Base-by-base conservation (phyloP, 345 rosid species). In the Hirschfeldia incana region DNA sequence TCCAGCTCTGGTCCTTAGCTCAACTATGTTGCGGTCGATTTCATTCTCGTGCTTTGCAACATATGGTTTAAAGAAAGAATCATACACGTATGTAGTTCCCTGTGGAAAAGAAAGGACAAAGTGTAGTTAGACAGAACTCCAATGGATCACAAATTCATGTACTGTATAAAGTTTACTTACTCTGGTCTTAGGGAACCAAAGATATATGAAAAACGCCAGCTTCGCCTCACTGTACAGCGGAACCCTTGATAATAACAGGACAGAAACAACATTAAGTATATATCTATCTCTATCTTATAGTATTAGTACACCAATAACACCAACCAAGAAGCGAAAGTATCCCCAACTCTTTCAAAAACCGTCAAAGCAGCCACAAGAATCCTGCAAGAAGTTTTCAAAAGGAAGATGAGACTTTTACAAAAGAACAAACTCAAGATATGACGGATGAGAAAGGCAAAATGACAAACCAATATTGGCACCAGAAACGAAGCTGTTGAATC, bases 381-480 rank as follows among this genome's bases (percentile, higher is more conserved):
- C 98, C 98, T 90, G 72, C 64, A 73, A 39, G 29, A 71, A 74
- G 65, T 30, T 80, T 6, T 29, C 30, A 29, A 1, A 30, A 17
- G 21, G 29, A 69, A 57, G 32, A 6, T 63, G 27, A 30, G 29
- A 55, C n/a, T 28, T 46, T 65, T 16, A 55, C 46, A 36, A 16
- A 81, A 57, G 29, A 26, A 11, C 26, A 76, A 58, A 42, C 63
- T 51, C 51, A 76, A 73, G 4, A 67, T 9, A 34, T 5, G 53
- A 13, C 15, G 6, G 53, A 46, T 46, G 69, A 26, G 10, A 57
- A 57, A 36, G 62, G 21, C 11, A 34, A 34, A 49, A 76, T 21
- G 28, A 42, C 70, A 44, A 81, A 89, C 97, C 97, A 94, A 67
- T 92, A 94, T 1, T 86, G 95, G 84, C 97, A 92, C 97, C 97